Base-by-base conservation (phyloP, 371 early-diverging fungal species). In the Apophysomyces trapeziformis region DNA sequence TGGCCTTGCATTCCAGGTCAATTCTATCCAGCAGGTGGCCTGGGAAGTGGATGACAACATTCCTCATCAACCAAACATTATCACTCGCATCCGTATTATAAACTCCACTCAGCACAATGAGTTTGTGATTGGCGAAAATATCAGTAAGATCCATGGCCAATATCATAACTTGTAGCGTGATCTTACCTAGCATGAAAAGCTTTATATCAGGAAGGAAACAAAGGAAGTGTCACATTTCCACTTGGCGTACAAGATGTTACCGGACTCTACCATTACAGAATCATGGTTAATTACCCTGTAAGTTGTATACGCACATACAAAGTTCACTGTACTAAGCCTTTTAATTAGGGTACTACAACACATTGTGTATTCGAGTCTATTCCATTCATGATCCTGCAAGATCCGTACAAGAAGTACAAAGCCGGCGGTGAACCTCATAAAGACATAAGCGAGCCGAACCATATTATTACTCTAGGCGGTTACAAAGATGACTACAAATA, bases 201-300 rank as follows among this genome's bases (percentile, higher is more conserved):
- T 7, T 43, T 75, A 12, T 61, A 68, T 56, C 71, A 69, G 6
- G 21, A 75, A 14, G 68, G 62, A 14, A 69, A 69, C 58, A 57
- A 45, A 21, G 75, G 75, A 9, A 61, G 21, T 13, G 60, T 50
- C 11, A 71, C 63, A 7, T 69, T 71, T 60, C 69, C 63, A n/a
- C 38, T 75, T 16, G 50, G 66, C 36, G 61, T 63, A 8, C 67
- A 75, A 35, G 75, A 68, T 39, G 26, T 62, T 26, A 64, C 62
- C 14, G 67, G 65, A 16, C 47, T 68, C 12, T 71, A 75, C 44
- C 75, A 75, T 59, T 75, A 75, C 56, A 69, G 75, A 35, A 65
- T 75, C 56, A 75, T 75, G 75, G 75, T 70, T 9, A 69, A 71
- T 21, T 70, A 75, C 63, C 61, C 62, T 7, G 72, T 72, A 72